Base-by-base conservation (phyloP, 176 grass and related monocot genomes). In the Guadua angustifolia region DNA sequence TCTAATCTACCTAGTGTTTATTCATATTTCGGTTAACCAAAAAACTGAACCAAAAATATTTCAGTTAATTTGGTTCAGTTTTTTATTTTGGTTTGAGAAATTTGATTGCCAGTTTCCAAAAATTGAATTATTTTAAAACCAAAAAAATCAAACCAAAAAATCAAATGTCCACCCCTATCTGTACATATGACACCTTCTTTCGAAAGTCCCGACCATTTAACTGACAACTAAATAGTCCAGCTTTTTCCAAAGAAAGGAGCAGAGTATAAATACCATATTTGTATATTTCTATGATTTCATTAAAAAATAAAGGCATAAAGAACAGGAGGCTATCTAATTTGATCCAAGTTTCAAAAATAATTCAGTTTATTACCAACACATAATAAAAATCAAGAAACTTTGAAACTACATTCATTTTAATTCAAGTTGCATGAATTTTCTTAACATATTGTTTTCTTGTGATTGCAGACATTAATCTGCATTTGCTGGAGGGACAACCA, bases 401-500 rank as follows among this genome's bases (percentile, higher is more conserved):
- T 25, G 19, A 47, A 69, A 58, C 16, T 58, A 18, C 32, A 66
- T 53, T 76, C 22, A 77, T 22, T 69, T 55, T 22, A 55, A 46
- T 35, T 43, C 14, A 84, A 78, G 25, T 5, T 78, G 56, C 17
- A 55, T 39, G 43, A 15, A 35, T 76, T 84, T 35, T 75, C 2
- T 60, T 43, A 29, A 9, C 46, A 38, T 60, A 61, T 26, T 63
- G 11, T 63, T 72, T 78, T 69, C 42, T 68, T 47, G 18, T 44
- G 36, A 53, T 80, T 63, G 84, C 45, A 36, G 3, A 22, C 47
- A 86, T 15, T 6, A 33, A 86, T 98, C 95, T 64, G 91, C 93
- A 95, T 93, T 98, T 84, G 93, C 95, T 11, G 87, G 89, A 79
- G 92, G 91, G 57, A 95, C 86, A 22, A 91, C 89, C 82, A 98